A percentile compares a stretch with the other conserved stretches of the same genome.
These are phyloP conservation scores for Tylopilus felleus DNA, from an alignment of 768 basidiomycete genomes.

Conservation along the genomic window DNA sequence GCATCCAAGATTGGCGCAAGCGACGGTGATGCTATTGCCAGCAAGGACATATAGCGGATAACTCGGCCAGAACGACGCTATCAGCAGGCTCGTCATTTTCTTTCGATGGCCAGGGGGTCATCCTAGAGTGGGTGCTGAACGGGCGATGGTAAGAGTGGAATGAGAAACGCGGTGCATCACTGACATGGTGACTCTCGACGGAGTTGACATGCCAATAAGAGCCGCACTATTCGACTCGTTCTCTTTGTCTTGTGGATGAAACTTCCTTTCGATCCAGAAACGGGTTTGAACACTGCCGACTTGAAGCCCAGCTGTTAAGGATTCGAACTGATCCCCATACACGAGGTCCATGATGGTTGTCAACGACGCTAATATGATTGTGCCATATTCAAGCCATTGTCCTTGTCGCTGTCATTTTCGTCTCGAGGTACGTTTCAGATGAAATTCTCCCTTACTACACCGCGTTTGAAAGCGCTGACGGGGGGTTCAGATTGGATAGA, in stretches of 20 bases:
- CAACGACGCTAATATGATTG: neutral
- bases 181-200: too few species aligned
- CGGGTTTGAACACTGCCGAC: too few species aligned
- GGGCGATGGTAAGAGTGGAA: too few species aligned
- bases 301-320: too few species aligned
- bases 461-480: neutral
- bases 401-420: conserved; percentile 1
- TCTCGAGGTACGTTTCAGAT: conserved; percentile 3
- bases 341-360: neutral
- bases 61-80: neutral
- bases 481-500: neutral
- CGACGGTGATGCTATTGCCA: neutral
- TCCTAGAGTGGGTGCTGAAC: too few species aligned
- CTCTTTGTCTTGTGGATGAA: too few species aligned
- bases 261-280: too few species aligned
- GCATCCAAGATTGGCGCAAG: neutral
- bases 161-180: too few species aligned
- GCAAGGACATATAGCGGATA: neutral
- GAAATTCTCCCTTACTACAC: neutral
- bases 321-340: neutral
- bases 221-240: too few species aligned
- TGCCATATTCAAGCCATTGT: neutral
- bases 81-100: neutral
- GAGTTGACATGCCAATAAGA: too few species aligned
- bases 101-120: neutral